These are phyloP conservation scores for Capsella rubella DNA, from an alignment of 441 rosid genomes.

Conservation along the genomic window DNA sequence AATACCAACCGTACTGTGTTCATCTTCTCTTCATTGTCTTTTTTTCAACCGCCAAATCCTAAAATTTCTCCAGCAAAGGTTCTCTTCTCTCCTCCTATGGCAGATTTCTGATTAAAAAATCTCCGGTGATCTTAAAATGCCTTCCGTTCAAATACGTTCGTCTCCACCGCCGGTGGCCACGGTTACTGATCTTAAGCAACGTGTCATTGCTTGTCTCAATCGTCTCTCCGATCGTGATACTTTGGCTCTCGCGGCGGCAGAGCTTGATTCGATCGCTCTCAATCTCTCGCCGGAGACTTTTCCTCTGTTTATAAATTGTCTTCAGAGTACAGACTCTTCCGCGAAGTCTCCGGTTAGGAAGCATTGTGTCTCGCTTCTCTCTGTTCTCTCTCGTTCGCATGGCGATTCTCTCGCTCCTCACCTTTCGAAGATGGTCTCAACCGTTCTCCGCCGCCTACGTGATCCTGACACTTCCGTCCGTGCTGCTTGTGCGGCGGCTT, in stretches of 20 bases:
- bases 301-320: conserved; percentile 71
- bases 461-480: conserved; percentile 90
- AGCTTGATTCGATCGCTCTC: conserved; percentile 79
- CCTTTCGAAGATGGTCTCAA: conserved; percentile 75
- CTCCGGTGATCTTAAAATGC: conserved; percentile 16
- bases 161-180: conserved; percentile 39
- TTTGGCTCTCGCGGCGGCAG: conserved; percentile 63
- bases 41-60: conserved; percentile 43
- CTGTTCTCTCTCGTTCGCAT: conserved; percentile 73
- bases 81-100: conserved; percentile 13
- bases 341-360: conserved; percentile 80
- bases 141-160: conserved; percentile 44
- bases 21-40: conserved; percentile 21
- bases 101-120: conserved; percentile 20
- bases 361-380: conserved; percentile 73
- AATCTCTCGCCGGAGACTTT: conserved; percentile 61
- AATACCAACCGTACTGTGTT: conserved; percentile 30
- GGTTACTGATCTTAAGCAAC: conserved; percentile 65
- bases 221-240: conserved; percentile 97
- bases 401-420: conserved; percentile 79
- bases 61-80: conserved; percentile 1
- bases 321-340: conserved; percentile 80
- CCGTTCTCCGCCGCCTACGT: conserved; percentile 73
- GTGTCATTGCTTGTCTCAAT: conserved; percentile 76
- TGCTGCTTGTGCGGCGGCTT: conserved; percentile 76